Evolutionary conservation across 768 basidiomycete species (phyloP), one percentile per base, ranked within the genome.

Genomic region (Xanthoconium purpureum): DNA sequence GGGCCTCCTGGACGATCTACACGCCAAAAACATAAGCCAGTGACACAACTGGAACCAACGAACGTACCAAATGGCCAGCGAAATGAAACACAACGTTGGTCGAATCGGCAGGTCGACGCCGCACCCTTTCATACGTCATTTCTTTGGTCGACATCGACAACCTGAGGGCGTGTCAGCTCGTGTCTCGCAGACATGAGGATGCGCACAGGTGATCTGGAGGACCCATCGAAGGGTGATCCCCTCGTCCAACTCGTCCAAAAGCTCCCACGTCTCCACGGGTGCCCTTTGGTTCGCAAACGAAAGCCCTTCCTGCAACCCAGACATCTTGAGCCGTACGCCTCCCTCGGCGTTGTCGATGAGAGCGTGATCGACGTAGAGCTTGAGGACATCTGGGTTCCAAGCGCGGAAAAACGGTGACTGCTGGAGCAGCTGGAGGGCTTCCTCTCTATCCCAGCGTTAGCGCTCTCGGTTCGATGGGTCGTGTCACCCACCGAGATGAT

Each of bases 321-420:
- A 72, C 79, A 80, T 89, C 69, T 90, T 91, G 39, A 93, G 80
- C 42, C 67, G 75, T 10, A 84, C 77, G 1, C 75, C 71, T 0
- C 78, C 77, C 15, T 64, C 65, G 5, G 62, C 44, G 20, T 69
- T 61, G 46, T 74, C 70, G 4, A 60, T 57, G 6, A 87, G 72
- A 5, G 78, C 89, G 56, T 82, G 77, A 29, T 86, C 78, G 53
- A 89, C 71, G 64, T 91, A 92, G 18, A 75, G 53, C 38, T 75
- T 71, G 29, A 93, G 75, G 5, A 81, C 83, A 0, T 75, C 79
- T 0, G 83, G 81, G 65, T 91, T 77, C 91, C 91, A 93, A 2
- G 77, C 71, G 3, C 64, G 60, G 68, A 92, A 94, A 77, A 92
- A 93, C 0, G 85, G 79, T 30, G 74, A 80, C 51, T 74, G 70